Conservation (phyloP, 2,329 filamentous ascomycete genomes). For the Plectosphaerella plurivora region DNA sequence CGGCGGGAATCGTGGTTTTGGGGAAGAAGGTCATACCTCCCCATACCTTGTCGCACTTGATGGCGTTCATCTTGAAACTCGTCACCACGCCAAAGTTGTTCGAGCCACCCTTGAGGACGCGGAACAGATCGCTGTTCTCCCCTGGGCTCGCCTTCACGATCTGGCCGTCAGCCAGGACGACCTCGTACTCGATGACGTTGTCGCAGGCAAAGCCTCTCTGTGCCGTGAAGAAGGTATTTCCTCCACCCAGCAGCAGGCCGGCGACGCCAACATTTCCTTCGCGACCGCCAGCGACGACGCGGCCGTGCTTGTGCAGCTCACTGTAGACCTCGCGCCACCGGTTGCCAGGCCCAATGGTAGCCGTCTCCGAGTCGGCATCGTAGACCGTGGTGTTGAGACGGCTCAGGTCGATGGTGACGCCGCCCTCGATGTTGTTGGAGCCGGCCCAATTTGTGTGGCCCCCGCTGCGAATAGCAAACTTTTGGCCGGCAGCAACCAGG, state of each 20-base stretch:
- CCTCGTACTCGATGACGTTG: slow-evolving; percentile 36
- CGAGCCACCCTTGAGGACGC: slow-evolving; percentile 33
- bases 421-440: slow-evolving; percentile 36
- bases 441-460: no score
- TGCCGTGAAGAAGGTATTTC: slow-evolving; percentile 40
- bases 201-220: slow-evolving; percentile 41
- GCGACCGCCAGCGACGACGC: not conserved
- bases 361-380: not conserved
- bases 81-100: slow-evolving; percentile 35
- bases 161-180: slow-evolving; percentile 40
- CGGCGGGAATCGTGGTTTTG: no score
- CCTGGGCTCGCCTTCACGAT: slow-evolving; percentile 34
- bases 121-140: slow-evolving; percentile 35
- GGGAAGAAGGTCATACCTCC: no score
- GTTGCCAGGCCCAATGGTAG: no score
- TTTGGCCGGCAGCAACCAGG: no score
- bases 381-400: not conserved
- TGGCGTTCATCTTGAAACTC: slow-evolving; percentile 21
- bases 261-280: not conserved
- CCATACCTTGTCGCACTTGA: slow-evolving; percentile 23
- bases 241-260: not conserved
- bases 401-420: slow-evolving; percentile 22
- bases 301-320: not conserved
- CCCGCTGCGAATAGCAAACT: no score
- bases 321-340: no score